A percentile compares a stretch with the other conserved stretches of the same genome.
Evolutionary conservation across 805 yeast species (phyloP).

Genomic region (Saccharomycopsis olivae): DNA sequence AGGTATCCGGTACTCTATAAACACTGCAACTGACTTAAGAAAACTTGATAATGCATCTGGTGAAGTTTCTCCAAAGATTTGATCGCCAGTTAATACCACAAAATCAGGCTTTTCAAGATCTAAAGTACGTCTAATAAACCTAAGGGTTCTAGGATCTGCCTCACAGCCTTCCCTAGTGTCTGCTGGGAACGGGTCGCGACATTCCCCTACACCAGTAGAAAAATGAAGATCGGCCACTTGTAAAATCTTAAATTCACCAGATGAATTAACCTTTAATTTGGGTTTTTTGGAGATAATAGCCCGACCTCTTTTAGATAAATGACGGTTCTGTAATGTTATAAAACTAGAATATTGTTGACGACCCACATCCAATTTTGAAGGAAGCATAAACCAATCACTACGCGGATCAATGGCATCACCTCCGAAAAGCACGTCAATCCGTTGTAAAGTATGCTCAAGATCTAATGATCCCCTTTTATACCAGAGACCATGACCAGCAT

Average conservation of each 20-base stretch:
- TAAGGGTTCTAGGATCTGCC: slow-evolving; percentile 67
- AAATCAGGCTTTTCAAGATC: slow-evolving; percentile 76
- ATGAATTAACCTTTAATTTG: slow-evolving; percentile 27
- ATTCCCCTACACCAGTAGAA: slow-evolving; percentile 72
- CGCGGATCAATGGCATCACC: slow-evolving; percentile 56
- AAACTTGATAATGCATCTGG: slow-evolving; percentile 78
- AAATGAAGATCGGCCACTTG: slow-evolving; percentile 91
- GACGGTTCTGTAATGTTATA: slow-evolving; percentile 11
- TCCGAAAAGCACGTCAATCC: slow-evolving; percentile 53
- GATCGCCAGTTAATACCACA: slow-evolving; percentile 87
- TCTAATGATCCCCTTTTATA: slow-evolving; percentile 36
- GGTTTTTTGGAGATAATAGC: slow-evolving; percentile 21
- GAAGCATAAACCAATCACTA: slow-evolving; percentile 43
- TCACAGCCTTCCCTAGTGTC: slow-evolving; percentile 39
- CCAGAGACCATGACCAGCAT: slow-evolving; percentile 43
- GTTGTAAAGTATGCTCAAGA: slow-evolving; percentile 34
- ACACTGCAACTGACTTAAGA: slow-evolving; percentile 66
- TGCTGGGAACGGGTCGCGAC: slow-evolving; percentile 64
- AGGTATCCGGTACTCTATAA: slow-evolving; percentile 60
- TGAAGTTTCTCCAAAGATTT: slow-evolving; percentile 67
- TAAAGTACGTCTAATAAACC: slow-evolving; percentile 51
- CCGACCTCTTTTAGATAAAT: slow-evolving; percentile 1
- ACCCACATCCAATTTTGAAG: slow-evolving; percentile 21
- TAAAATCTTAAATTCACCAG: slow-evolving; percentile 59
- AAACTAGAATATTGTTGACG: slow-evolving; percentile 8